Percentiles rank a stretch among this genome's conserved stretches.
Evolutionary conservation across 306 rosid genomes (phyloP).

Genomic region (Mimosa pudica): DNA sequence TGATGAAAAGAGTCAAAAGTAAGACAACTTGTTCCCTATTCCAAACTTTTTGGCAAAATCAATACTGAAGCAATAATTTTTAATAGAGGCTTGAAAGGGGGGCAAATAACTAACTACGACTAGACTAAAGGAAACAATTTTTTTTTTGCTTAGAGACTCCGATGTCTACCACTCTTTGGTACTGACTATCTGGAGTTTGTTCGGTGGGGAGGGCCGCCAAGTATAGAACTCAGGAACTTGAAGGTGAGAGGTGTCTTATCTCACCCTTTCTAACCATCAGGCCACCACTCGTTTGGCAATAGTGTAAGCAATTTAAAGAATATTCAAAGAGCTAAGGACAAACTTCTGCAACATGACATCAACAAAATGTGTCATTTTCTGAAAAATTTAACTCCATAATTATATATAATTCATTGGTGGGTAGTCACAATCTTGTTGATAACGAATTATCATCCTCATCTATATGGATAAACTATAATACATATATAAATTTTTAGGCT

Average conservation of each 20-base stretch:
- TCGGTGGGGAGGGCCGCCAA: too few relatives aligned
- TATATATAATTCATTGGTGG: background rate
- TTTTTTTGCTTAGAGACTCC: too few relatives aligned
- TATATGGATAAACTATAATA: background rate
- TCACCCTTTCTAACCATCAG: too few relatives aligned
- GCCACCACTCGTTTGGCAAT: too few relatives aligned
- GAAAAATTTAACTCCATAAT: background rate
- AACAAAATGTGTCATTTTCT: background rate
- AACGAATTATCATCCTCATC: background rate
- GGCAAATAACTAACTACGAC: background rate
- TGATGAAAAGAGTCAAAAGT: background rate
- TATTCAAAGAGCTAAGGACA: background rate
- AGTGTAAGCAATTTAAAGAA: background rate
- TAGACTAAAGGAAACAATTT: background rate
- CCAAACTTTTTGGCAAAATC: background rate
- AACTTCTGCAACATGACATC: background rate
- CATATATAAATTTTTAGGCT: background rate
- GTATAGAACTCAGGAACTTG: too few relatives aligned
- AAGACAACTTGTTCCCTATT: background rate
- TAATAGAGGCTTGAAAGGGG: background rate
- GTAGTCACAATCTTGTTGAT: background rate
- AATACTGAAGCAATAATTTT: background rate
- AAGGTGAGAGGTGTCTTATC: too few relatives aligned
- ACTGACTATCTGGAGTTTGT: too few relatives aligned
- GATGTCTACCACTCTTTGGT: too few relatives aligned